These are phyloP conservation scores for Salix brachista DNA, from an alignment of 345 rosid genomes.

Conservation along the genomic window DNA sequence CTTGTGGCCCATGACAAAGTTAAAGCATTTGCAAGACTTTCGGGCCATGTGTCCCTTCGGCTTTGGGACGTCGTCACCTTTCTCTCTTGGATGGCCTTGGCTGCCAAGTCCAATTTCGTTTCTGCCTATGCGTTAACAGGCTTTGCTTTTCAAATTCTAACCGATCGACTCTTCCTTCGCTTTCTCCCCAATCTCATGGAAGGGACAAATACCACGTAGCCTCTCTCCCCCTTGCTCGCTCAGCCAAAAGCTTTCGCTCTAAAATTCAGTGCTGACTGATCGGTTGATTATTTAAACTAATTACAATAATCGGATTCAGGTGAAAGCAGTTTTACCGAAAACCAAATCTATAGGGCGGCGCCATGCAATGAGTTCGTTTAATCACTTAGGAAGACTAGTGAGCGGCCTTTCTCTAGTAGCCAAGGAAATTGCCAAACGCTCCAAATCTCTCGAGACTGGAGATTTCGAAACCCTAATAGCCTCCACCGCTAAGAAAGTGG, in stretches of 20 bases:
- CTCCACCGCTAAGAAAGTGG: constrained; percentile 54
- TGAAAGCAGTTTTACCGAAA: not conserved
- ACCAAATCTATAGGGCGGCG: not conserved
- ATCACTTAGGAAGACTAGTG: constrained; percentile 54
- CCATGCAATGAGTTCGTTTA: constrained; percentile 47
- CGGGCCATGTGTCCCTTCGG: not conserved
- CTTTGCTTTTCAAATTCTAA: too few species aligned
- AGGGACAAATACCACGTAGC: not conserved
- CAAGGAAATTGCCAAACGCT: constrained; percentile 61
- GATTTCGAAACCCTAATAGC: constrained; percentile 54
- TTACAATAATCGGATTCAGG: not conserved
- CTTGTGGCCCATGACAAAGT: not conserved
- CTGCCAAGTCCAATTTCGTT: too few species aligned
- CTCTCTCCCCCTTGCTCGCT: not conserved
- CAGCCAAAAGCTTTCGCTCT: not conserved
- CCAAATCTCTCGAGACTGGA: constrained; percentile 44
- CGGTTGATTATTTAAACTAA: too few species aligned
- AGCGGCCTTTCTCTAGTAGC: constrained; percentile 71
- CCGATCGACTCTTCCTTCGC: too few species aligned
- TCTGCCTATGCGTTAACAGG: too few species aligned
- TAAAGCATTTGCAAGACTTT: not conserved
- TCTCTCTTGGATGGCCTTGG: too few species aligned
- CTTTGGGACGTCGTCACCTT: too few species aligned
- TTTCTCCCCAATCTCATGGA: not conserved
- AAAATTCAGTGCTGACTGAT: too few species aligned